These are phyloP conservation scores for Bruguiera hainesii DNA, from an alignment of 441 rosid species.

Conservation along the genomic window DNA sequence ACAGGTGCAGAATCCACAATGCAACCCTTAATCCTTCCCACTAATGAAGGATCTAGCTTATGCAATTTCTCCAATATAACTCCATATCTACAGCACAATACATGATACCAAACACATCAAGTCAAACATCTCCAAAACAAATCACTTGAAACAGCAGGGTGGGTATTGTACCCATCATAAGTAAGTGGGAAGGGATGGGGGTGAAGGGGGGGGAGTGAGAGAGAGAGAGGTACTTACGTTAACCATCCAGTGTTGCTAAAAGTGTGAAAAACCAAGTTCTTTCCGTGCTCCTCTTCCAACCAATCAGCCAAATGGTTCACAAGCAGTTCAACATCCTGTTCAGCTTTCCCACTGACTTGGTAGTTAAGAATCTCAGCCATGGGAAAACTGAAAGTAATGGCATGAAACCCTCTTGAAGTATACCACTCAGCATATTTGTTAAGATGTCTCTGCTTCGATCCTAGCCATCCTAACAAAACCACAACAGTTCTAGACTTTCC, in stretches of 20 bases:
- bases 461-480: slow-evolving; percentile 94
- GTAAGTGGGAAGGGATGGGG: no score
- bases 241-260: slow-evolving; percentile 99
- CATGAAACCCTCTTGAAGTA: slow-evolving; percentile 84
- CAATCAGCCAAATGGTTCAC: slow-evolving; percentile 88
- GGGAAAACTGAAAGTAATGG: slow-evolving; percentile 85
- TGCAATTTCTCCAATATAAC: slow-evolving; percentile 84
- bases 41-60: slow-evolving; percentile 63
- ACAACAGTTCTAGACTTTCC: slow-evolving; percentile 83
- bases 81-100: slow-evolving; percentile 62
- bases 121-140: not conserved
- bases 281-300: slow-evolving; percentile 82
- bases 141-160: not conserved
- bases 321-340: slow-evolving; percentile 68
- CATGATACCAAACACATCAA: slow-evolving; percentile 14
- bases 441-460: slow-evolving; percentile 93
- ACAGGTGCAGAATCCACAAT: slow-evolving; percentile 98
- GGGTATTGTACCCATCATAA: not conserved
- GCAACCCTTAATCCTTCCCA: slow-evolving; percentile 76
- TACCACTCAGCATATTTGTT: slow-evolving; percentile 94
- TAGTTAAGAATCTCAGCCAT: slow-evolving; percentile 81
- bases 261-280: slow-evolving; percentile 91
- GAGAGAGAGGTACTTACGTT: slow-evolving; percentile 44
- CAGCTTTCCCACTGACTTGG: slow-evolving; percentile 88
- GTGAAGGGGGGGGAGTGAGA: not conserved